Evolutionary conservation across 768 basidiomycete genomes (phyloP), one percentile per base, ranked within the genome.

Genomic region (Atractiella rhizophila): DNA sequence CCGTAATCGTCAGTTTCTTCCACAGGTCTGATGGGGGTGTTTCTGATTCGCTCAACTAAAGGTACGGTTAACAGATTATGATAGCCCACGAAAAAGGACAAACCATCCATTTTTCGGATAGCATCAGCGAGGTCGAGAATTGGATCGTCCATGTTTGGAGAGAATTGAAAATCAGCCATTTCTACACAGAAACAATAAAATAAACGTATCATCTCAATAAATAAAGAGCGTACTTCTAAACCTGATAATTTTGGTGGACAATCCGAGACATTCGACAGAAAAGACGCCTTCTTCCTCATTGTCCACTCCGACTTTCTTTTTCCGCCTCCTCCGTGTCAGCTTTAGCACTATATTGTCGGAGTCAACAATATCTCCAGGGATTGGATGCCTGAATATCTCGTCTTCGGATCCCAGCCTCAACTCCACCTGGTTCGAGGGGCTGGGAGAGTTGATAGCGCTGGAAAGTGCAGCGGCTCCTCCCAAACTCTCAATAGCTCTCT

Each of bases 121-220:
- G 80, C 69, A 11, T 64, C 50, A 4, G 79, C 71, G 40, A 96
- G 59, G 43, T 70, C 62, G 2, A 72, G 58, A 4, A 81, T 60
- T 3, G 75, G 72, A 52, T 88, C 82, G 12, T 29, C 13, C 1
- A 20, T 15, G 42, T 76, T 65, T 1, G 81, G 81, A 45, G 73
- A 68, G 58, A 73, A 91, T 58, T 91, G 85, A 56, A 72, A 91
- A 57, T 96, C 88, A 28, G 74, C 79, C 78, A 94, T 82, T 43
- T 73, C 88, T 94, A 43, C 25, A 21, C 4, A 20, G 24, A 7
- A 0, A 26, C 24, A 13, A 19, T 20, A 18, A 41, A 15, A 11
- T 2, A 10, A 18, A 9, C 30, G 21, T 19, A 7, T 15, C 21
- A 35, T 15, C 28, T n/a, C 24, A 37, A 32, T 21, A 10, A 33